These are phyloP conservation scores for Calonectria pauciramosa DNA, from an alignment of 2,329 filamentous ascomycete genomes.

Conservation along the genomic window DNA sequence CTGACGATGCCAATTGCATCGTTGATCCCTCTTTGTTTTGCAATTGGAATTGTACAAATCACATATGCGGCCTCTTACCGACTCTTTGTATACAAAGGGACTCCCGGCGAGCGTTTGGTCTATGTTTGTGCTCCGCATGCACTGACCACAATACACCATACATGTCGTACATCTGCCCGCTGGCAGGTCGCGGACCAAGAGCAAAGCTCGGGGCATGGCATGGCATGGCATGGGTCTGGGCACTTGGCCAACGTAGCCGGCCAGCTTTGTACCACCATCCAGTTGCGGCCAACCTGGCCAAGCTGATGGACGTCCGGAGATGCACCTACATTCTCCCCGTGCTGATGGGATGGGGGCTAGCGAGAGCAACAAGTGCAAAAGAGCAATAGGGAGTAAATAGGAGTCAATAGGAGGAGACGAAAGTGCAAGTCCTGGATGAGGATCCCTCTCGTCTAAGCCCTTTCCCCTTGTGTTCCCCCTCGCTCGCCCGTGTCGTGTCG, in stretches of 20 bases:
- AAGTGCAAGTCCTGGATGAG: background rate
- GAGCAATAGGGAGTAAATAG: background rate
- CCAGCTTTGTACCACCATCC: conserved; percentile 19
- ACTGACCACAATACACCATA: conserved; percentile 25
- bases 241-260: conserved; percentile 6
- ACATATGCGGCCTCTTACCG: conserved; percentile 16
- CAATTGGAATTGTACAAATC: conserved; percentile 5
- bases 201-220: background rate
- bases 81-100: conserved; percentile 14
- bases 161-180: conserved; percentile 25
- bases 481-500: background rate
- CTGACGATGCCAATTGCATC: background rate
- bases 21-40: background rate
- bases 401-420: background rate
- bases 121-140: conserved; percentile 21
- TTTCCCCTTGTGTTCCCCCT: background rate
- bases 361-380: background rate
- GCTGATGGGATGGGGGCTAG: conserved; percentile 14
- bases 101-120: conserved; percentile 6
- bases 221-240: background rate
- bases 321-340: conserved; percentile 12
- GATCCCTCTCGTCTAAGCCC: background rate
- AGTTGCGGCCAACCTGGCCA: background rate
- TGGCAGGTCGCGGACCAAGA: conserved; percentile 11
- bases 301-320: conserved; percentile 11